Percentiles rank a stretch among this genome's conserved stretches.
Conservation (phyloP, 2,329 filamentous ascomycete genomes). For the Colletotrichum spaethianum region DNA sequence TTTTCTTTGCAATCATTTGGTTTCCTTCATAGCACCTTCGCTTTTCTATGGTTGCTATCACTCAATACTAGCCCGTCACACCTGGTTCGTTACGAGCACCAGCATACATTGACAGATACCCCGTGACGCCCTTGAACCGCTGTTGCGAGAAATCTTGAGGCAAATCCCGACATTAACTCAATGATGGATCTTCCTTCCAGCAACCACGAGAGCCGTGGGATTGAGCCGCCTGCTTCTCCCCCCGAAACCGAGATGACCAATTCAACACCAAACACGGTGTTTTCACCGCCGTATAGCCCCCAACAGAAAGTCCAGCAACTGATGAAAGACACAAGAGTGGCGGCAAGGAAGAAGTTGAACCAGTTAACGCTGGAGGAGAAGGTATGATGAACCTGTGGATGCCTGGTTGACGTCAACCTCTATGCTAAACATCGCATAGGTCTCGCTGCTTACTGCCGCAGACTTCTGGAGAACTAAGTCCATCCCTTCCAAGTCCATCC, state of each 20-base stretch:
- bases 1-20: background rate
- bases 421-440: conserved; percentile 51
- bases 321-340: conserved; percentile 56
- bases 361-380: conserved; percentile 71
- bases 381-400: conserved; percentile 50
- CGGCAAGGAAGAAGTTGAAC: conserved; percentile 64
- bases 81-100: background rate
- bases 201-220: conserved; percentile 45
- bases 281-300: conserved; percentile 62
- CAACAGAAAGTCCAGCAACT: conserved; percentile 51
- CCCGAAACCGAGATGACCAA: conserved; percentile 48
- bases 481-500: conserved; percentile 74
- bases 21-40: background rate
- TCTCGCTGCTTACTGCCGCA: conserved; percentile 71
- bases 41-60: background rate
- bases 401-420: background rate
- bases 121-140: background rate
- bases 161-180: background rate
- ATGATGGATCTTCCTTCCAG: conserved; percentile 17
- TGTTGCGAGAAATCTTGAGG: background rate
- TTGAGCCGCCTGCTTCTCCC: conserved; percentile 47
- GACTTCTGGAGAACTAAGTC: conserved; percentile 80
- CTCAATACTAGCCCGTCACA: background rate
- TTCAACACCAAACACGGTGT: conserved; percentile 65
- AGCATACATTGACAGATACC: background rate